Percentiles rank a stretch among this genome's conserved stretches.
Conservation (phyloP, 257 asterid genomes). For the Solanum rostratum region DNA sequence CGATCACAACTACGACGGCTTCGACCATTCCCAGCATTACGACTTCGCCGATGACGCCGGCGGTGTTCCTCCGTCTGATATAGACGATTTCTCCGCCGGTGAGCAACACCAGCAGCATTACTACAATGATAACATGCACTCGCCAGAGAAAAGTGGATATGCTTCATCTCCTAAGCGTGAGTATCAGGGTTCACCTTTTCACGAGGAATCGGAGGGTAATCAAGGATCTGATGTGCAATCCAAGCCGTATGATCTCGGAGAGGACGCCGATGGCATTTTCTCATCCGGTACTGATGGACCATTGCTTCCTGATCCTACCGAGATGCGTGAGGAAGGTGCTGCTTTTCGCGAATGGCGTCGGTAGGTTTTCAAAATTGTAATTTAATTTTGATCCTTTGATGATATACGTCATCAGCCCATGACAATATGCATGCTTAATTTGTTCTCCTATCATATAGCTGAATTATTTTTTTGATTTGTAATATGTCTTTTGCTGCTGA, state of each 20-base stretch:
- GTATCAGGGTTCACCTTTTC: constrained; percentile 16
- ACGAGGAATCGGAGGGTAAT: background rate
- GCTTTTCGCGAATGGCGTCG: constrained; percentile 99
- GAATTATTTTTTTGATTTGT: background rate
- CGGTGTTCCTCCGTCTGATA: constrained; percentile 13
- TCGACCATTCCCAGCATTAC: constrained; percentile 15
- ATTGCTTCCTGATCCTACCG: constrained; percentile 67
- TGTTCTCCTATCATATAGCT: background rate
- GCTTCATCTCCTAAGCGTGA: constrained; percentile 7
- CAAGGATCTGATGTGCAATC: constrained; percentile 15
- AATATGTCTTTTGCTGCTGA: background rate
- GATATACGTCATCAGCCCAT: background rate
- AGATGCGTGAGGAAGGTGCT: constrained; percentile 82
- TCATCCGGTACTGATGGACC: constrained; percentile 45
- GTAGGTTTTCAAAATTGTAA: constrained; percentile 20
- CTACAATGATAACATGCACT: constrained; percentile 15
- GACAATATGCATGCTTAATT: background rate
- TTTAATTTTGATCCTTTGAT: background rate
- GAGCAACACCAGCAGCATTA: background rate
- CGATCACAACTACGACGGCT: constrained; percentile 11
- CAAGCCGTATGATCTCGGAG: constrained; percentile 37
- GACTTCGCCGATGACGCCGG: constrained; percentile 11
- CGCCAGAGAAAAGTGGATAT: constrained; percentile 21
- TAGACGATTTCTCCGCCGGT: constrained; percentile 25
- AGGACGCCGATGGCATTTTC: constrained; percentile 50